Conservation (phyloP, 2,329 filamentous ascomycete species). For the Daldinia eschscholtzii region DNA sequence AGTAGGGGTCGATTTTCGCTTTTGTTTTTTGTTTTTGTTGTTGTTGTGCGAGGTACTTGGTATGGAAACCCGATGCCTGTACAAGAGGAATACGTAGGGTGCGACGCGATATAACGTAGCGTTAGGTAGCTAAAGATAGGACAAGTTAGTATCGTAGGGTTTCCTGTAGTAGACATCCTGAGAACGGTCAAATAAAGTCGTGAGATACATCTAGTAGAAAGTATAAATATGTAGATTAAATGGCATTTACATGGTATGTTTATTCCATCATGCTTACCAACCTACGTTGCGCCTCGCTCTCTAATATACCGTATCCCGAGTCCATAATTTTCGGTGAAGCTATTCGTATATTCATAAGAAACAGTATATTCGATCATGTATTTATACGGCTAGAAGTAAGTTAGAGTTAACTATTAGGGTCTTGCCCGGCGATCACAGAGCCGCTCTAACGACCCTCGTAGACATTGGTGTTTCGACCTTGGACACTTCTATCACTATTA, state of each 20-base stretch:
- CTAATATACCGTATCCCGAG: not conserved
- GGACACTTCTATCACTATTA: not conserved
- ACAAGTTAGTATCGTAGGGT: not conserved
- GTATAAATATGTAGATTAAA: not conserved
- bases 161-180: not conserved
- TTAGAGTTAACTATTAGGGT: not conserved
- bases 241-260: not conserved
- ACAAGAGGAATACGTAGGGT: not conserved
- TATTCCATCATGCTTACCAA: not conserved
- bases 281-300: not conserved
- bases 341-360: not conserved
- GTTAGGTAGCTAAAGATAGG: conserved; percentile 2
- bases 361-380: too few species aligned
- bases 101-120: not conserved
- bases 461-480: not conserved
- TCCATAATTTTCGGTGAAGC: not conserved
- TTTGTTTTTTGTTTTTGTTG: too few species aligned
- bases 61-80: conserved; percentile 1
- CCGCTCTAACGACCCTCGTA: not conserved
- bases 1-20: not conserved
- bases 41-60: not conserved
- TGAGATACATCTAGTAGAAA: not conserved
- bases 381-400: too few species aligned
- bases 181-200: not conserved
- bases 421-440: too few species aligned